Base-by-base conservation (phyloP, 768 basidiomycete species). In the Phanerochaete sordida region DNA sequence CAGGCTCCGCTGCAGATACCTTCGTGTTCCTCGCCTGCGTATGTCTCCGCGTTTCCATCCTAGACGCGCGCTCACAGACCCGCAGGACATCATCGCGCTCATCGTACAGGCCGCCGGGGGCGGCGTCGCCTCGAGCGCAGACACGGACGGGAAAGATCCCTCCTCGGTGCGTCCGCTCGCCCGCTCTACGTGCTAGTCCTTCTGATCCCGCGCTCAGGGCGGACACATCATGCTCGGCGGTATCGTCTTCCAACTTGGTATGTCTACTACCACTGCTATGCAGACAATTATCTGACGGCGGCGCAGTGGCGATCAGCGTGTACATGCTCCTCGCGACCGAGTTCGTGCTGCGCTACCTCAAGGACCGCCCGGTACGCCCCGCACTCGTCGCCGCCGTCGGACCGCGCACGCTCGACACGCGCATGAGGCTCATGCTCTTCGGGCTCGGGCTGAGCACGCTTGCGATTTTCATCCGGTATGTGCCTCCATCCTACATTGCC, bases 251-350 rank as follows among this genome's bases (percentile, higher is more conserved):
- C 70, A 69, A 39, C 43, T 71, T 33, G 46, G 67, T 69, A 43
- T 27, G 77, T 62, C n/a, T 1, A 11, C 50, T 23, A 13, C n/a
- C 3, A 5, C 35, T 16, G 1, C 27, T 37, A n/a, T 33, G 28
- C 16, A 30, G 30, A 2, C 24, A 23, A 31, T 39, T 54, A 2
- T 45, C 39, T 54, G 26, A 43, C 33, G 8, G 19, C 23, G 31
- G 43, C 50, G 35, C 33, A 52, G 54, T 46, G 24, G 74, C 76
- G 39, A 78, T 84, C 51, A 62, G 73, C 0, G 45, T 79, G 8
- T 85, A 77, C 59, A 69, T 76, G 1, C 28, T 71, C 21, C 75
- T 75, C 8, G 79, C 76, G 0, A 49, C 64, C 19, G 84, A 85
- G 63, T 84, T 81, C 65, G 71, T 80, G 60, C 21, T 77, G 13